Evolutionary conservation across 768 basidiomycete species (phyloP).

Genomic region (Lactarius quietus): DNA sequence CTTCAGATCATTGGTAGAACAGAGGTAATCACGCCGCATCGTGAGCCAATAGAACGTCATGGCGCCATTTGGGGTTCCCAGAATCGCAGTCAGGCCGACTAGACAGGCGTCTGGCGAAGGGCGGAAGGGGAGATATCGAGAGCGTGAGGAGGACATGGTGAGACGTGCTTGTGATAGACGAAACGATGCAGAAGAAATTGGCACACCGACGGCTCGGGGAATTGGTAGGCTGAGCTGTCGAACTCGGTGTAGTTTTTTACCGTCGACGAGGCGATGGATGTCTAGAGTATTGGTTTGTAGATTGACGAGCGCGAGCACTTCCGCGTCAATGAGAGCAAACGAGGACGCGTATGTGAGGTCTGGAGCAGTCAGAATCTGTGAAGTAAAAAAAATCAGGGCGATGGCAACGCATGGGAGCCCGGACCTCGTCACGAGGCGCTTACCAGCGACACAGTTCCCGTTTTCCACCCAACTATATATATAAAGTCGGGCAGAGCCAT

Average conservation of each 20-base stretch:
- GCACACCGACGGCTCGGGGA: neutral
- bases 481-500: slow-evolving; percentile 16
- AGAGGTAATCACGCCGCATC: slow-evolving; percentile 13
- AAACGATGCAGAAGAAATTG: neutral
- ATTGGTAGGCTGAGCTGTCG: slow-evolving; percentile 10
- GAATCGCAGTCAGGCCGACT: slow-evolving; percentile 9
- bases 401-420: neutral
- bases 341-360: slow-evolving; percentile 22
- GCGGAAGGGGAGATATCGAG: slow-evolving; percentile 16
- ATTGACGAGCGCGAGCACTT: slow-evolving; percentile 14
- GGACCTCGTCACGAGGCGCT: neutral
- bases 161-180: slow-evolving; percentile 3
- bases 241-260: slow-evolving; percentile 4
- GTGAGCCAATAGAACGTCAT: slow-evolving; percentile 14
- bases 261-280: slow-evolving; percentile 9
- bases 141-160: neutral
- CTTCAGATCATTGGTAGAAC: too few relatives aligned
- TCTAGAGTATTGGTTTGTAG: slow-evolving; percentile 11
- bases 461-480: slow-evolving; percentile 18
- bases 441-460: slow-evolving; percentile 10
- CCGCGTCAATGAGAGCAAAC: slow-evolving; percentile 18
- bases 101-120: slow-evolving; percentile 17
- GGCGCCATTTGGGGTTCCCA: neutral
- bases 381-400: neutral
- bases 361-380: slow-evolving; percentile 17